These are phyloP conservation scores for Lactarius evosmus DNA, from an alignment of 768 basidiomycete species.

Conservation along the genomic window DNA sequence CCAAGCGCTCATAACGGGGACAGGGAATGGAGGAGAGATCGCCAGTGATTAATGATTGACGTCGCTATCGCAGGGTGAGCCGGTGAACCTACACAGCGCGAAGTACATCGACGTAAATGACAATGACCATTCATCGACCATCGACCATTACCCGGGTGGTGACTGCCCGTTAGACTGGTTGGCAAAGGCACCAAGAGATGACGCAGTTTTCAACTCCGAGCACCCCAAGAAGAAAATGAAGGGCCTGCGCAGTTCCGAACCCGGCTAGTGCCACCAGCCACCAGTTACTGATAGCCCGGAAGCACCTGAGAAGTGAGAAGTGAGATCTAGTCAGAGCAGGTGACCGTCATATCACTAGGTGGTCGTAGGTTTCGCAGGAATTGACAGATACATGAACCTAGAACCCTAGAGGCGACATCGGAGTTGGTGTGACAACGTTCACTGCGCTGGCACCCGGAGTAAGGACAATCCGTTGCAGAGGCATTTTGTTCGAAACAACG, in stretches of 20 bases:
- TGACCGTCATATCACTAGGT: no score
- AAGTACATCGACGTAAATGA: not conserved
- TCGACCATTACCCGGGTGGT: not conserved
- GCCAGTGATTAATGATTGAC: not conserved
- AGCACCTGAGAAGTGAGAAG: not conserved
- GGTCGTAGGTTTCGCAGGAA: no score
- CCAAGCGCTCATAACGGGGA: not conserved
- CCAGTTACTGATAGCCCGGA: no score
- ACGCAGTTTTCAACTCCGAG: not conserved
- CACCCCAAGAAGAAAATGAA: not conserved
- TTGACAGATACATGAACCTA: not conserved
- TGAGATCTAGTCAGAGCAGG: not conserved
- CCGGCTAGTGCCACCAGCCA: no score
- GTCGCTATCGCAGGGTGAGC: not conserved
- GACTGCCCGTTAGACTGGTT: not conserved
- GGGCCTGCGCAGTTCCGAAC: not conserved
- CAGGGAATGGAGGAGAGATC: not conserved
- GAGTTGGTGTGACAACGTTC: not conserved
- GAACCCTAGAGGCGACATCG: not conserved
- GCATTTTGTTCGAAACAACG: not conserved
- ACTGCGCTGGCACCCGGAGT: not conserved
- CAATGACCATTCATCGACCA: not conserved
- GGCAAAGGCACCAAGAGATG: not conserved
- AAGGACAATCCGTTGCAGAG: not conserved
- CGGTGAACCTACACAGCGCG: not conserved